These are phyloP conservation scores for Rhodotorula sp. DNA, from an alignment of 1,284 basidiomycete species.

Conservation along the genomic window DNA sequence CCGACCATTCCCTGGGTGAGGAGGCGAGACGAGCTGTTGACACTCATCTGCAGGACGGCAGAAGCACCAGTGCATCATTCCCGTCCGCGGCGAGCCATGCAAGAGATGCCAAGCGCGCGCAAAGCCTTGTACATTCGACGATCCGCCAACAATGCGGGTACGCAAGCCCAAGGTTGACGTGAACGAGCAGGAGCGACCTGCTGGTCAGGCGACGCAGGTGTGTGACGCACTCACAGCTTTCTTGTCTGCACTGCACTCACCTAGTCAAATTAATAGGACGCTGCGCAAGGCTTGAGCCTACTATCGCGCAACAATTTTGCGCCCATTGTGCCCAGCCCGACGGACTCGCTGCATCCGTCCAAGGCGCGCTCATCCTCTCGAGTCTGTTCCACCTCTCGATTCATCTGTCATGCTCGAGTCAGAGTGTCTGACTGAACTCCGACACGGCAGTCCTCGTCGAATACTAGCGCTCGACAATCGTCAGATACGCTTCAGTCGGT, in stretches of 20 bases:
- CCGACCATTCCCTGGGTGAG: no score
- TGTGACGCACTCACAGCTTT: no score
- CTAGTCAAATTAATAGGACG: not conserved
- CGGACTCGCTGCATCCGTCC: not conserved
- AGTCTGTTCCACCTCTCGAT: no score
- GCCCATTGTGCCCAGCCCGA: not conserved
- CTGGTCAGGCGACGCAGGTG: not conserved
- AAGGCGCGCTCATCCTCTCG: no score
- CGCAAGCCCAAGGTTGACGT: constrained; percentile 25
- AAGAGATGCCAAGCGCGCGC: constrained; percentile 40
- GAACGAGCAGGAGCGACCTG: not conserved
- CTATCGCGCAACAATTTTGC: not conserved
- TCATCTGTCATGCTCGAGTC: no score
- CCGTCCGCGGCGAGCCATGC: constrained; percentile 42
- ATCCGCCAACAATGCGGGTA: constrained; percentile 43
- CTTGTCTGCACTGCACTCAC: no score
- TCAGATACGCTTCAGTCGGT: not conserved
- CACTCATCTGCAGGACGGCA: constrained; percentile 35
- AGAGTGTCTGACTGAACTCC: no score
- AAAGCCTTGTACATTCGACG: constrained; percentile 44
- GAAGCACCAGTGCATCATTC: constrained; percentile 46
- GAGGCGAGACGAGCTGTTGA: no score
- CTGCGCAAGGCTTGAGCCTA: not conserved
- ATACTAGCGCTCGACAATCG: no score
- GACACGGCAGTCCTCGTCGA: no score